Conservation (phyloP, 306 rosid genomes). For the Cucumis hystrix region DNA sequence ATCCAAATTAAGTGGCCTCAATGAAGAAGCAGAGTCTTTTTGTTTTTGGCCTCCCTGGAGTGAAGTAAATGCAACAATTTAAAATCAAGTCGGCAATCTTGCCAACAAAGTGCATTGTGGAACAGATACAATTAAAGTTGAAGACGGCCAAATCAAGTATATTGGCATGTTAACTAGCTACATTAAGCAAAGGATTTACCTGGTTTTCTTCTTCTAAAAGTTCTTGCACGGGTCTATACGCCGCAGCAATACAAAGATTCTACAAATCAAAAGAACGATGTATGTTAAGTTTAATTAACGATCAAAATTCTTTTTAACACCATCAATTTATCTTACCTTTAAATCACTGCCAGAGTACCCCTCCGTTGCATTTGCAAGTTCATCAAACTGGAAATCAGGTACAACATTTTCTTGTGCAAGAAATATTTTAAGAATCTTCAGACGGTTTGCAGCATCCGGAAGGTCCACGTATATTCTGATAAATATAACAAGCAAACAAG, state of each 20-base stretch:
- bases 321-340: slow-evolving; percentile 35
- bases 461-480: slow-evolving; percentile 84
- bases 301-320: not conserved
- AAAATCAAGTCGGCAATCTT: not conserved
- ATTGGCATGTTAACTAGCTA: not conserved
- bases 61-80: not conserved
- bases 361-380: slow-evolving; percentile 71
- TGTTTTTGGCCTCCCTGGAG: slow-evolving; percentile 29
- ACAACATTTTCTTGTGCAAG: slow-evolving; percentile 69
- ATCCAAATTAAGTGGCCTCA: slow-evolving; percentile 58
- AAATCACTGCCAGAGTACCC: slow-evolving; percentile 99
- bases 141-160: not conserved
- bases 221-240: slow-evolving; percentile 93
- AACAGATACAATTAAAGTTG: not conserved
- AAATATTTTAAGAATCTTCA: slow-evolving; percentile 81
- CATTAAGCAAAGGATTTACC: slow-evolving; percentile 18
- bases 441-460: slow-evolving; percentile 80
- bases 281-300: not conserved
- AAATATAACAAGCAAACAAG: slow-evolving; percentile 8
- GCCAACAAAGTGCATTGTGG: not conserved
- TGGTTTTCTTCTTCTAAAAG: slow-evolving; percentile 64
- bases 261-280: slow-evolving; percentile 20
- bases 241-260: slow-evolving; percentile 96
- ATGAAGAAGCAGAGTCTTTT: slow-evolving; percentile 8
- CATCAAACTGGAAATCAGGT: slow-evolving; percentile 50